A percentile compares a stretch with the other conserved stretches of the same genome.
Evolutionary conservation across 352 stramenopile species (phyloP).

Genomic region (Pythium biforme): DNA sequence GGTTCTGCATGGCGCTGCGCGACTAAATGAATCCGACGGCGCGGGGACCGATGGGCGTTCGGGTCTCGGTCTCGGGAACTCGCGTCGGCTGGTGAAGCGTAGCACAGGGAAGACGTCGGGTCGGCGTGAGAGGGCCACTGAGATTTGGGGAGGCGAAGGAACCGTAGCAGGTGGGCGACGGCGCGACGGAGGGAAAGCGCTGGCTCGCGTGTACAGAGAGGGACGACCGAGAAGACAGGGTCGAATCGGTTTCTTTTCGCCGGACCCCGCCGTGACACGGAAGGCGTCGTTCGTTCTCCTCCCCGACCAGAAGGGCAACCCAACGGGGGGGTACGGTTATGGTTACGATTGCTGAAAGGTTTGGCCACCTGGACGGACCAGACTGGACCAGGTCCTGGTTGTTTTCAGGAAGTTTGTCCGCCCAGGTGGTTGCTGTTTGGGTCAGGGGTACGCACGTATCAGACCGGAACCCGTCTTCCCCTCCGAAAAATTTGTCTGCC

Average conservation of each 20-base stretch:
- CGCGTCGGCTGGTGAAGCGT: too few species aligned
- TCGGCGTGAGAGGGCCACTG: too few species aligned
- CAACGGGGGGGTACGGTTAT: constrained; percentile 2
- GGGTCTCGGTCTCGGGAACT: too few species aligned
- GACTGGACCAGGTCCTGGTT: too few species aligned
- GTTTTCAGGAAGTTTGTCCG: too few species aligned
- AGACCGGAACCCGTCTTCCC: not conserved
- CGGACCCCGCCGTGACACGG: not conserved
- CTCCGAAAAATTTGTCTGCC: not conserved
- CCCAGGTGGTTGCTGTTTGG: not conserved
- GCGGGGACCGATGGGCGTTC: too few species aligned
- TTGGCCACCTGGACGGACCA: too few species aligned
- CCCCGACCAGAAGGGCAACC: not conserved
- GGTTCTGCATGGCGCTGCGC: constrained; percentile 22
- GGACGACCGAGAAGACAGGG: not conserved
- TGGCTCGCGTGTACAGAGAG: constrained; percentile 4
- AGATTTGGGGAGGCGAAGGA: too few species aligned
- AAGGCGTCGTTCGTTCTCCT: constrained; percentile 1
- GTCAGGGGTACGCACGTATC: not conserved
- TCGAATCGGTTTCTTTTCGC: constrained; percentile 20
- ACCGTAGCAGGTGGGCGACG: too few species aligned
- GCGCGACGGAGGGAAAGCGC: not conserved
- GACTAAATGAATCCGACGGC: not conserved
- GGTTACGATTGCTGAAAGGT: not conserved
- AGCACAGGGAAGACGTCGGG: too few species aligned